A percentile compares a stretch with the other conserved stretches of the same genome.
phyloP scores from a whole-genome alignment of 305 asterid genomes.

The Fraxinus sp. region DNA sequence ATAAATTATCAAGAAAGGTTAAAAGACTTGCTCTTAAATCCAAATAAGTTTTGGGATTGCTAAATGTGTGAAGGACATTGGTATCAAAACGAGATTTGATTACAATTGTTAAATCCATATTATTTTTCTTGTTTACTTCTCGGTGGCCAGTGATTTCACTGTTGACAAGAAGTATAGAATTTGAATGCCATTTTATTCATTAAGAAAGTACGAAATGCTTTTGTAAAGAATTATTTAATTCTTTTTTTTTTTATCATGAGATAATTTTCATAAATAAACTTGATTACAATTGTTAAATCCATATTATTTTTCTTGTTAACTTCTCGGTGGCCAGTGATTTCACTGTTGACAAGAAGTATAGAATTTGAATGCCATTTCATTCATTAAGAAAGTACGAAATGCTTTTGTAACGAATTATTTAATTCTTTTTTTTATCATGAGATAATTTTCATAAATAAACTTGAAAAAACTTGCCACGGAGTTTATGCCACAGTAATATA shows the following conservation, averaged over 20 bases:
- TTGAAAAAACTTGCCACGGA: not conserved
- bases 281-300: not conserved
- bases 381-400: not conserved
- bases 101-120: not conserved
- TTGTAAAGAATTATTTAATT: not conserved
- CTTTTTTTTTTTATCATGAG: not conserved
- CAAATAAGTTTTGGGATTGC: not conserved
- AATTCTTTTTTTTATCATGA: not conserved
- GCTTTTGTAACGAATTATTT: not conserved
- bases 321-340: not conserved
- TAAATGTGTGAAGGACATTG: not conserved
- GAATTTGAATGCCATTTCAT: not conserved
- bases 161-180: not conserved
- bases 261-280: not conserved
- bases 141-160: not conserved
- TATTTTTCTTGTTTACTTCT: not conserved
- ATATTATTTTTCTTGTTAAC: not conserved
- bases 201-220: not conserved
- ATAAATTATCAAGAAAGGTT: not conserved
- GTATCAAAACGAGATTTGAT: not conserved
- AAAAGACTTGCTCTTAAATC: not conserved
- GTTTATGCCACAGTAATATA: not conserved
- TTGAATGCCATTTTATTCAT: not conserved
- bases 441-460: not conserved
- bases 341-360: not conserved